These are phyloP conservation scores for Xylaria sp. DNA, from an alignment of 2,329 filamentous ascomycete species.

Conservation along the genomic window DNA sequence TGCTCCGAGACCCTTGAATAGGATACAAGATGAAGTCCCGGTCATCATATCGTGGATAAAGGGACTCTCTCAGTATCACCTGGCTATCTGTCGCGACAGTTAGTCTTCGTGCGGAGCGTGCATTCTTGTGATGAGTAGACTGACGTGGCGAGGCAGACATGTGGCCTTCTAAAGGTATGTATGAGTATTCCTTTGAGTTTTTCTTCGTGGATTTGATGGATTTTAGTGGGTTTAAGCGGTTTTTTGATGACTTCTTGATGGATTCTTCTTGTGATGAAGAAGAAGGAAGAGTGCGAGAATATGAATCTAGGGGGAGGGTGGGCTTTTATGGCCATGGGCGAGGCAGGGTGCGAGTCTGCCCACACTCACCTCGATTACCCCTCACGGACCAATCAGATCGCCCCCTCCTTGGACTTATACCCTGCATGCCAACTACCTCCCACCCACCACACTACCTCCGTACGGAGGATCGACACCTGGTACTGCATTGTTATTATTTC, in stretches of 20 bases:
- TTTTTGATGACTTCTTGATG: conserved; percentile 38
- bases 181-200: conserved; percentile 29
- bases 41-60: conserved; percentile 17
- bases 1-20: conserved; percentile 11
- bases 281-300: conserved; percentile 38
- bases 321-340: conserved; percentile 46
- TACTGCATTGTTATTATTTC: conserved; percentile 21
- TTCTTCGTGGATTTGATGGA: conserved; percentile 37
- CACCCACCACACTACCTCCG: conserved; percentile 34
- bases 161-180: conserved; percentile 29
- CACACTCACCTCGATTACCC: conserved; percentile 33
- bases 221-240: conserved; percentile 25
- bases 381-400: conserved; percentile 43
- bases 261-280: conserved; percentile 28
- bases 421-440: conserved; percentile 37
- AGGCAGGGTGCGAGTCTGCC: conserved; percentile 41
- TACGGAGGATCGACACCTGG: conserved; percentile 29
- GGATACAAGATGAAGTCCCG: conserved; percentile 20
- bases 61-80: conserved; percentile 8
- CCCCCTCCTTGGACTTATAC: conserved; percentile 34
- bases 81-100: conserved; percentile 30
- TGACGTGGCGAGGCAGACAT: conserved; percentile 36
- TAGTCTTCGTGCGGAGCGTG: conserved; percentile 24
- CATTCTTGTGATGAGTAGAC: conserved; percentile 22
- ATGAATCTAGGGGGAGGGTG: conserved; percentile 40